Base-by-base conservation (phyloP, 2,329 filamentous ascomycete genomes). In the Colletotrichum tropicicola region DNA sequence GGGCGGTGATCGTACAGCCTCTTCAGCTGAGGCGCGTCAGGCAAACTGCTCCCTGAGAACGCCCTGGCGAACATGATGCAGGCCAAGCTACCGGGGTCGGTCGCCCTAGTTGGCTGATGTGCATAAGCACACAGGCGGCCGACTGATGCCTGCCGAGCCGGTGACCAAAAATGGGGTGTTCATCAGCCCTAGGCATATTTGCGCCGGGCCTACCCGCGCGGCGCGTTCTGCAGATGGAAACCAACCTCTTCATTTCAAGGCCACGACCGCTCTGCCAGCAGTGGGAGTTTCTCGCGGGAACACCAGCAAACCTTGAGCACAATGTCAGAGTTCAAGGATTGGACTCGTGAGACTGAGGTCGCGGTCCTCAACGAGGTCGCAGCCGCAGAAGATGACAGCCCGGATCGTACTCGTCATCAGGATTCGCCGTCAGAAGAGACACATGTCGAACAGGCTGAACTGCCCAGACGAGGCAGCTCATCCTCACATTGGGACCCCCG, bases 401-500 rank as follows among this genome's bases (percentile, higher is more conserved):
- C 59, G 9, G 52, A 44, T 12, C 21, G 44, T 17, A 19, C 23
- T 4, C 30, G 35, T 6, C 41, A 30, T 9, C 43, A n/a, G 15
- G 32, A 35, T n/a, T 41, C 52, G 2, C 15, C 39, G 2, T 59
- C 59, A 4, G 59, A 53, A 5, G 51, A 62, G 15, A 53, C 59
- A 9, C 44, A 53, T 9, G 39, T 43, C 19, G 35, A 35, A 5
- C 37, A 23, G 9, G 45, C 28, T 3, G 28, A 27, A 2, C 21
- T 44, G 8, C 30, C 10, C 6, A 51, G 59, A 15, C 4, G 21
- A 15, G 6, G 5, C 32, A 35, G 32, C 12, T 35, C 32, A 4
- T 27, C 32, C 2, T 53, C 54, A 1, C 72, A 74, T 56, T 73
- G 70, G 72, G 70, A 75, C 27, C 70, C 73, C 1, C 74, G 74